Base-by-base conservation (phyloP, 2,329 filamentous ascomycete species). In the Aspergillus brasiliensis region DNA sequence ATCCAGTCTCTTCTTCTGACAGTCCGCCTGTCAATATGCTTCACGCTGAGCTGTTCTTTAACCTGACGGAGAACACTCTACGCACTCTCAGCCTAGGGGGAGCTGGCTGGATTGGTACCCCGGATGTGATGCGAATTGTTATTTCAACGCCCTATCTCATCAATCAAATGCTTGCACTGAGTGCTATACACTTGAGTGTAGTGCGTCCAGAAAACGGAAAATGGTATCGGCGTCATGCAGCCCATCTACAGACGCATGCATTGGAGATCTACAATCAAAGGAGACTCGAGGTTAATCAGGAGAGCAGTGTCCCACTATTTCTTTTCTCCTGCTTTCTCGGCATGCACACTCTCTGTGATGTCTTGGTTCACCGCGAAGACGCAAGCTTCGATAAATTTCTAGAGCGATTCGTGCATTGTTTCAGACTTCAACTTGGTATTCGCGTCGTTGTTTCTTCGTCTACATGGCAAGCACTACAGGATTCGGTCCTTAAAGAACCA, bases 261-360 rank as follows among this genome's bases (percentile, higher is more conserved):
- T 49, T 70, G 8, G 59, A 51, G 4, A 60, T 61, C 6, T 65
- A 69, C 27, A 65, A 67, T 7, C 47, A 48, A 2, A 31, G 27
- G 3, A 40, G 60, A 11, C 48, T 57, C 2, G 48, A 62, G 4
- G 48, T 67, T 1, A 62, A 48, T 10, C 40, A 61, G 5, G 60
- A 69, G 15, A 70, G 55, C 2, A 65, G 62, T 23, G 51, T 67
- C 5, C 63, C 64, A 2, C 52, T 68, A 1, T 69, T 69, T 19
- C 42, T 70, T n/a, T 71, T 71, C 25, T 62, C 68, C 2, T 52
- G 56, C 5, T 38, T 59, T 19, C 34, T 71, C 1, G 68, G 65
- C 1, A 19, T 67, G 8, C 81, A 84, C 55, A 75, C 79, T 40
- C 74, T 85, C 3, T 81, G 78, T 64, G 82, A 85, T 56, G 78